Evolutionary conservation across 140 eudicot genomes (phyloP), one percentile per base, ranked within the genome.

Genomic region (Oenanthe javanica): DNA sequence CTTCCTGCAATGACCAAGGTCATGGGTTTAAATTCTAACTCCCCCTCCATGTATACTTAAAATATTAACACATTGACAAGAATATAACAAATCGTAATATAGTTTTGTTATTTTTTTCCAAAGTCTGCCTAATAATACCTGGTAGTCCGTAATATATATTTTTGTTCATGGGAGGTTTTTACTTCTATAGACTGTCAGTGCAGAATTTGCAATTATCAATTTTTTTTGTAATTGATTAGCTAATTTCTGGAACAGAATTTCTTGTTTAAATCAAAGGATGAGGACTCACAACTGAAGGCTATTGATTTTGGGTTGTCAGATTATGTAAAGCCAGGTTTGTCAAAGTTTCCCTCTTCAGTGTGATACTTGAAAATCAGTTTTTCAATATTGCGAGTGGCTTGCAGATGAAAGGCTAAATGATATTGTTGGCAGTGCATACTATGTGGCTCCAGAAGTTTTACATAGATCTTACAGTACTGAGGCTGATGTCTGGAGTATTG

Each of bases 361-460:
- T 36, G 61, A 42, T 14, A 13, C 69, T 54, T 27, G 23, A 54
- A 4, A 21, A 42, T 57, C 57, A 72, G 8, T 78, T 6, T 47
- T 63, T 77, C 14, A 75, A 25, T 47, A 31, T 79, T 16, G 27
- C 40, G 57, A 59, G 12, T 76, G 79, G 25, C 76, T 82, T 86
- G 79, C 91, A 95, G 99, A 95, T 82, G 95, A 90, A 84, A 95
- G 88, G 84, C 97, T 95, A 31, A 89, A 92, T 80, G 99, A 95
- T 75, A 91, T 95, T 4, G 97, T 95, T 27, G 97, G 99, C 16
- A 92, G 96, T 77, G 96, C 96, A 64, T 94, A 92, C 63, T 94
- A 94, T 72, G 99, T 94, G 73, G 99, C 99, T 15, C 99, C 99
- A 45, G 99, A 94, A 94, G 99, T 94, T 79, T 75, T 94, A 54